A percentile compares a stretch with the other conserved stretches of the same genome.
Evolutionary conservation across 805 yeast genomes (phyloP).

Genomic region (Myxozyma melibiosi): DNA sequence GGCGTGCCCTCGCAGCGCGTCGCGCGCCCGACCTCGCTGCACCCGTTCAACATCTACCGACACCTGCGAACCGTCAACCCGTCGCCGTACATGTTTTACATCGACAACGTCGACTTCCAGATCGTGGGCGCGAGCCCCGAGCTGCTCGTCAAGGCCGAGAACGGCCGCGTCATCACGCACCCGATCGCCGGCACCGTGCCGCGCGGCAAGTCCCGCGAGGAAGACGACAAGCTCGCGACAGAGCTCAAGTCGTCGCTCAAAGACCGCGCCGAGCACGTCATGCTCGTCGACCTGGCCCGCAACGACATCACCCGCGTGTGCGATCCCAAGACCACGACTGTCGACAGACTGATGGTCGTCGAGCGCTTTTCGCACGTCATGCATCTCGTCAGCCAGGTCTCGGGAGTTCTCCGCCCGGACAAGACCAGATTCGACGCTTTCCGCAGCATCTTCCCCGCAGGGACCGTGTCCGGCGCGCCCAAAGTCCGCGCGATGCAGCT

Average conservation of each 20-base stretch:
- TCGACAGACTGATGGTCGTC: slow-evolving; percentile 84
- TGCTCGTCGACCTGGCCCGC: slow-evolving; percentile 97
- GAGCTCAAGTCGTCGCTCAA: slow-evolving; percentile 74
- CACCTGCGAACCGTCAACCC: slow-evolving; percentile 96
- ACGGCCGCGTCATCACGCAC: slow-evolving; percentile 81
- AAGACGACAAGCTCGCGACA: slow-evolving; percentile 82
- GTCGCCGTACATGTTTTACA: slow-evolving; percentile 93
- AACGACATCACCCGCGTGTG: slow-evolving; percentile 96
- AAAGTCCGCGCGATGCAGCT: slow-evolving; percentile 96
- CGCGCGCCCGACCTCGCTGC: slow-evolving; percentile 90
- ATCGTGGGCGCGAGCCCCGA: slow-evolving; percentile 98
- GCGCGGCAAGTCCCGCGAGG: slow-evolving; percentile 88
- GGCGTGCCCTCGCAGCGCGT: slow-evolving; percentile 98
- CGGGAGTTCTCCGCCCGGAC: slow-evolving; percentile 82
- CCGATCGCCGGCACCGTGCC: slow-evolving; percentile 97
- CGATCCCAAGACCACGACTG: slow-evolving; percentile 78
- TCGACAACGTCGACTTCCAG: slow-evolving; percentile 89
- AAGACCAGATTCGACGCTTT: slow-evolving; percentile 95
- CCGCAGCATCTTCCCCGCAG: slow-evolving; percentile 98
- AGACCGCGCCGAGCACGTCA: slow-evolving; percentile 97
- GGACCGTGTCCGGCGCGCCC: slow-evolving; percentile 98
- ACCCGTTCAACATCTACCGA: slow-evolving; percentile 94
- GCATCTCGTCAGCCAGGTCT: slow-evolving; percentile 93
- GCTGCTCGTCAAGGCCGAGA: slow-evolving; percentile 80
- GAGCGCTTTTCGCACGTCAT: slow-evolving; percentile 96